Evolutionary conservation across 1,284 basidiomycete genomes (phyloP), one percentile per base, ranked within the genome.

Genomic region (Sphaerobolus stellatus): DNA sequence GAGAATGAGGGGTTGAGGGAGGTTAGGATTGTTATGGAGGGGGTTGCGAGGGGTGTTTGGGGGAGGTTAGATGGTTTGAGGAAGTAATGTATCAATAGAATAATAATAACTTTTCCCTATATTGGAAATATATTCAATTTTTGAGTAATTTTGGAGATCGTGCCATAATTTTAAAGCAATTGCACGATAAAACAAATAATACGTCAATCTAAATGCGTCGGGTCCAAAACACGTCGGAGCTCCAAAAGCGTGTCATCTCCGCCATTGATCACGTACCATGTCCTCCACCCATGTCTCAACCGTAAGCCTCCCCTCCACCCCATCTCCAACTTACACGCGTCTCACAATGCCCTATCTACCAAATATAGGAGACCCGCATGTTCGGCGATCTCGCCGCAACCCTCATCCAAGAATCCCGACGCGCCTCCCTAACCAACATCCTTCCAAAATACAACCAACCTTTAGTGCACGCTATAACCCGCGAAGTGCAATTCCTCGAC

Each of bases 381-480:
- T 77, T 81, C 64, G 77, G 77, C 58, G 94, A 98, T 74, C 84
- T 92, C 60, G 92, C 88, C 6, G 90, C 91, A 4, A 88, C 93
- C 69, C 87, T 99, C 54, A 80, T 97, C 58, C 81, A 83, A 48
- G 92, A 96, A 69, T 88, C 93, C 4, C 85, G 89, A 29, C 81
- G 94, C 24, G 91, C 93, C 1, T 88, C 86, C 0, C 82, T 86
- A 40, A 88, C 90, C 0, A 88, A 92, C 61, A 86, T 88, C 2
- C 78, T 98, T 20, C 81, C 92, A 57, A 96, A 96, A 62, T 98
- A 98, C 80, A 94, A 95, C 70, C 90, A 94, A 66, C 78, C 84
- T 48, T 83, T 93, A 61, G 89, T 98, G 33, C 87, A 94, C 50
- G 79, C 84, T 38, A 81, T 98, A 68, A 81, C 93, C 60, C 85